Base-by-base conservation (phyloP, 2,329 filamentous ascomycete genomes). In the Aureobasidium sp. region DNA sequence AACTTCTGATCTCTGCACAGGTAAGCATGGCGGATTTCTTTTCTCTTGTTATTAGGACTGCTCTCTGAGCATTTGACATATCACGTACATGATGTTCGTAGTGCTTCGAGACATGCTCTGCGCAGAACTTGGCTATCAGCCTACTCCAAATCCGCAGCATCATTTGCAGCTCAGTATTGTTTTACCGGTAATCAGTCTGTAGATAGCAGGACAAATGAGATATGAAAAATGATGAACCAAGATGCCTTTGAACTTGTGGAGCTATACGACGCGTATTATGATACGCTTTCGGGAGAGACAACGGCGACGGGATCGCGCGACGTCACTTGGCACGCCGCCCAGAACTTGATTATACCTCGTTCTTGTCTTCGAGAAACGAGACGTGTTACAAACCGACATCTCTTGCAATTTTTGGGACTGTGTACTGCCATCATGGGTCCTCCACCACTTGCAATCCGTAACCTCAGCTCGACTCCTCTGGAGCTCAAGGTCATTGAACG, bases 401-500 rank as follows among this genome's bases (percentile, higher is more conserved):
- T 26, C 41, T 29, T 26, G 26, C 42, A 37, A 26, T 29, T 12
- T 47, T 17, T 29, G 9, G 10, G 36, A 36, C 5, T 12, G 15
- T 23, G 12, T 13, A 36, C n/a, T 15, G 23, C 15, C 20, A 44
- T 27, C n/a, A 63, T 63, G 62, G 55, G 34, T 10, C 46, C 47
- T 26, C 61, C 61, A 7, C 69, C 72, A 23, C 78, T 96, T 67
- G 89, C 83, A 5, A 84, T 97, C 69, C 90, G 92, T 69, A 97
- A 97, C 74, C 78, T 96, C 66, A 93, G 90, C 48, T 79, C 84
- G 62, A 86, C 83, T 53, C 81, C 85, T n/a, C 78, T 96, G 61
- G 84, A 87, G 67, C 82, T 97, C 68, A 87, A 86, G 73, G 74
- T 80, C 64, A 79, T 93, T 63, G 89, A 95, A 77, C 87, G 87